Evolutionary conservation across 2,329 filamentous ascomycete genomes (phyloP), one percentile per base, ranked within the genome.

Genomic region (Aspergillus hiratsukae): DNA sequence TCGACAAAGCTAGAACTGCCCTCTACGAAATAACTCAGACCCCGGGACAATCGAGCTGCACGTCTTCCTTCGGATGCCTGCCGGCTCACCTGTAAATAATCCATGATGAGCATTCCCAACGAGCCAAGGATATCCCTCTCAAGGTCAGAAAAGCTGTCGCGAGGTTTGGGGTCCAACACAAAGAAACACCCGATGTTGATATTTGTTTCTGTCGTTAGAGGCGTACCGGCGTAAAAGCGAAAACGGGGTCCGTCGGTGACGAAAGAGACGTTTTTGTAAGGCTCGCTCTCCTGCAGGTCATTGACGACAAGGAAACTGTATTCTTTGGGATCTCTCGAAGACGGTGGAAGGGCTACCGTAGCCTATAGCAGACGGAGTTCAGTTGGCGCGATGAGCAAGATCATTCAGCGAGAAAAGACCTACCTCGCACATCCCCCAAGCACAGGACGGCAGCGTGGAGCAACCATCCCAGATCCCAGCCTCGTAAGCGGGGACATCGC

Each of bases 141-240:
- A 7, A 52, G 43, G 2, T 64, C 43, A 0, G 62, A 66, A 19
- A 88, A 64, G 0, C 79, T 80, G 45, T 66, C 54, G 5, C 83
- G 80, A 0, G 82, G 79, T n/a, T 76, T 75, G 46, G 82, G 79
- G 61, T 87, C 85, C 3, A 85, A 72, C 2, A 87, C 79, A 52
- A 81, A 81, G 57, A 85, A 84, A 10, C 78, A 80, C 9, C 86
- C 86, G 54, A 89, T 83, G 49, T 80, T 78, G 61, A 82, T 80
- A 28, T 81, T 79, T 37, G 78, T 80, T 0, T 79, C 79, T 3
- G 82, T 84, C 27, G 80, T 78, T 53, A 89, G 82, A 0, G 86
- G 86, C 0, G 87, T 84, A 19, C 81, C 81, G 5, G 81, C 82
- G 57, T 84, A 83, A 64, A 85, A 85, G 48, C 72, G 71, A 29